phyloP scores from a whole-genome alignment of 441 rosid genomes.

The Bocquillonia castaneifolia region DNA sequence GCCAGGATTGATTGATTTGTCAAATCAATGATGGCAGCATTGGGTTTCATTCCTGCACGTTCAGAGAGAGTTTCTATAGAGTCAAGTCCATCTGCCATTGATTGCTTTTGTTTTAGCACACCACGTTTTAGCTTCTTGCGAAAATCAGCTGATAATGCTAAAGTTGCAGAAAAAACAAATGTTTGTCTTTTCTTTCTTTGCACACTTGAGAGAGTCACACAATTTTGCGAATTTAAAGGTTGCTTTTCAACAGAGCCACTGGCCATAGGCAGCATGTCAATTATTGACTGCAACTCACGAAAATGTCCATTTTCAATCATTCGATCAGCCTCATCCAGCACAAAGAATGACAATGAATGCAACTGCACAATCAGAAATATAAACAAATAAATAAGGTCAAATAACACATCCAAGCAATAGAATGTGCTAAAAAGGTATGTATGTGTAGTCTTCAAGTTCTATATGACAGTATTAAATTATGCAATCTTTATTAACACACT shows the following conservation, averaged over 20 bases:
- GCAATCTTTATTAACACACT: neutral
- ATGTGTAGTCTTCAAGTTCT: neutral
- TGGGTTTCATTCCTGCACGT: conserved; percentile 81
- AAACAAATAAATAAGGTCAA: neutral
- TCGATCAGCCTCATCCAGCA: conserved; percentile 98
- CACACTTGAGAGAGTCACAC: conserved; percentile 49
- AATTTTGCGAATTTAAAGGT: conserved; percentile 43
- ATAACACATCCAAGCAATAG: neutral
- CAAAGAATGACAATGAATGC: conserved; percentile 89
- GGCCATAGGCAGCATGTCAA: conserved; percentile 77
- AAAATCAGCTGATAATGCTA: conserved; percentile 84
- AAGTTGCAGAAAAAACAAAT: conserved; percentile 91
- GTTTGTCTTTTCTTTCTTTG: conserved; percentile 92
- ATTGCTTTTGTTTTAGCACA: conserved; percentile 55
- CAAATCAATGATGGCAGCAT: conserved; percentile 83
- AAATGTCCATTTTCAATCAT: conserved; percentile 97
- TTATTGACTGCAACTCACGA: conserved; percentile 89
- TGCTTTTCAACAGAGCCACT: conserved; percentile 40
- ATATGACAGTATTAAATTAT: neutral
- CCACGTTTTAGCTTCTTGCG: conserved; percentile 90
- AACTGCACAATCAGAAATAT: conserved; percentile 47
- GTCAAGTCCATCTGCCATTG: conserved; percentile 46
- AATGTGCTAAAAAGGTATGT: neutral
- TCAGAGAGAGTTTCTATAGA: conserved; percentile 86
- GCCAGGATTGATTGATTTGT: conserved; percentile 72